A percentile compares a stretch with the other conserved stretches of the same genome.
phyloP scores from a whole-genome alignment of 208 protist species.

The Leishmania amazonensis region DNA sequence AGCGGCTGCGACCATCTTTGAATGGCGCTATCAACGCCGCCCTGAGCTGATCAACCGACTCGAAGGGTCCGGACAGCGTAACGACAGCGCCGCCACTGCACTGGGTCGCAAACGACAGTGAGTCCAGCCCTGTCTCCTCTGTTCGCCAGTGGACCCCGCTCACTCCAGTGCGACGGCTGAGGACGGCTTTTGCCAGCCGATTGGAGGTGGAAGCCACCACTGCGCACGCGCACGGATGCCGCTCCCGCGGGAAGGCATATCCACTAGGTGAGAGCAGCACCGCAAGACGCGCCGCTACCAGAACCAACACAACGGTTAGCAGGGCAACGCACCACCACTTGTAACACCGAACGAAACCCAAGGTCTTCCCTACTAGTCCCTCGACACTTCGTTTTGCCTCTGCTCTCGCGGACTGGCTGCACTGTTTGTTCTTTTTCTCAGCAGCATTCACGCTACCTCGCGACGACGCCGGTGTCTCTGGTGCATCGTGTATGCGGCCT shows the following conservation, averaged over 20 bases:
- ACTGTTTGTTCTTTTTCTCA: background rate
- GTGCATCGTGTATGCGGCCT: background rate
- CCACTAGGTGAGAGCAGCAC: background rate
- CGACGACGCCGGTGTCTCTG: background rate
- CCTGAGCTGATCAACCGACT: conserved; percentile 27
- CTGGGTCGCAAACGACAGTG: conserved; percentile 11
- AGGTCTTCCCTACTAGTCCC: background rate
- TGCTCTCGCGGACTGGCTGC: background rate
- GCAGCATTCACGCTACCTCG: background rate
- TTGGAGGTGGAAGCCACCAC: conserved; percentile 10
- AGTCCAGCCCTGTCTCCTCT: background rate
- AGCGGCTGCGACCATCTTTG: conserved; percentile 9
- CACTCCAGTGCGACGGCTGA: conserved; percentile 36
- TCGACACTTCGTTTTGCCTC: background rate
- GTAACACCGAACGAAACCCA: background rate
- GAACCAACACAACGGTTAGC: background rate
- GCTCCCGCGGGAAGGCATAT: background rate
- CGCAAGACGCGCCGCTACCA: background rate
- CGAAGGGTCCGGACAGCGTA: conserved; percentile 6
- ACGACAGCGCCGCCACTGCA: conserved; percentile 17
- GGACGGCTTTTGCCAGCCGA: conserved; percentile 23
- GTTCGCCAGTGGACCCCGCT: conserved; percentile 38
- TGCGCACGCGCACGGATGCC: conserved; percentile 26
- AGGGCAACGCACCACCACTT: conserved; percentile 1
- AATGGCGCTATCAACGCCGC: conserved; percentile 27